These are phyloP conservation scores for Lactarius vividus DNA, from an alignment of 768 basidiomycete genomes.

Conservation along the genomic window DNA sequence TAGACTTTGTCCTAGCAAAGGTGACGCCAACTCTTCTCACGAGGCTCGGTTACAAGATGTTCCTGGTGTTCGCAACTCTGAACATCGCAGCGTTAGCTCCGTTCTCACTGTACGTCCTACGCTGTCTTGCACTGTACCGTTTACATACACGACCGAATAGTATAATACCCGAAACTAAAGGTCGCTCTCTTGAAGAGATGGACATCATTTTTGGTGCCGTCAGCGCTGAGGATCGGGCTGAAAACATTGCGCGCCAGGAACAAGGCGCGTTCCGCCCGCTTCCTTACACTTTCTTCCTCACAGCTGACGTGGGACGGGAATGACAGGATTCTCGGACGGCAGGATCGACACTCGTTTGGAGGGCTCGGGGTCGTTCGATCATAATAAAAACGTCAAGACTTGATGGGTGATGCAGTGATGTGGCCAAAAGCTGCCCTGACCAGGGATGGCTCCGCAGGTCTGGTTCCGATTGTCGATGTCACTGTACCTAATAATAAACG, in stretches of 20 bases:
- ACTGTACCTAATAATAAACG: neutral
- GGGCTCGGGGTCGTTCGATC: neutral
- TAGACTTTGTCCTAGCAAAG: constrained; percentile 72
- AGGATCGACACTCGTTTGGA: neutral
- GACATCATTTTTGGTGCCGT: constrained; percentile 60
- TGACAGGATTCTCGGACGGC: constrained; percentile 2
- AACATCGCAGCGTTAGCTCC: constrained; percentile 68
- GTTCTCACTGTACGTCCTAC: constrained; percentile 55
- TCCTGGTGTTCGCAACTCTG: constrained; percentile 73
- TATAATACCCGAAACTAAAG: constrained; percentile 43
- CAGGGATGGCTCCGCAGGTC: neutral
- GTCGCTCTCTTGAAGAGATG: constrained; percentile 50
- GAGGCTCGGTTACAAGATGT: constrained; percentile 67
- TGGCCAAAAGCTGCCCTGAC: neutral
- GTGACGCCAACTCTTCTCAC: constrained; percentile 63
- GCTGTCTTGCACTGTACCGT: neutral
- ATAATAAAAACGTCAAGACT: neutral
- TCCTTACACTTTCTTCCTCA: neutral
- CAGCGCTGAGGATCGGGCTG: constrained; percentile 49
- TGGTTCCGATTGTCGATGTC: neutral
- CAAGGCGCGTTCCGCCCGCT: constrained; percentile 30
- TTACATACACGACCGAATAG: constrained; percentile 26
- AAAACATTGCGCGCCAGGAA: constrained; percentile 49
- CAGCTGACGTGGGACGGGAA: neutral
- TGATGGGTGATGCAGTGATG: neutral